Percentiles rank a stretch among this genome's conserved stretches.
These are phyloP conservation scores for Solanum raphanifolium DNA, from an alignment of 257 asterid genomes.

Conservation along the genomic window DNA sequence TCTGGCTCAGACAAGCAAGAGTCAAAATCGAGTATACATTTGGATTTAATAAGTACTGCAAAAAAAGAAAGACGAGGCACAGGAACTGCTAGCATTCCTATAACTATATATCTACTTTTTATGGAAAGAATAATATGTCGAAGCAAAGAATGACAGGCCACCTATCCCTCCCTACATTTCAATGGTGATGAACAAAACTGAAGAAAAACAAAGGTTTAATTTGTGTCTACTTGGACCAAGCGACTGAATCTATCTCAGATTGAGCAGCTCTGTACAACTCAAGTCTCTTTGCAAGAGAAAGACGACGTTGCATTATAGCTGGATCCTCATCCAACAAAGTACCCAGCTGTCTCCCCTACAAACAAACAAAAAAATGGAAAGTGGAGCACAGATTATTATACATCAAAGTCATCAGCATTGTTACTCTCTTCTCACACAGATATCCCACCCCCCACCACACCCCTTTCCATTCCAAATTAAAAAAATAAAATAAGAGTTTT, in stretches of 20 bases:
- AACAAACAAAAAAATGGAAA: neutral
- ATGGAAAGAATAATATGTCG: slow-evolving; percentile 2
- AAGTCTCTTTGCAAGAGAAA: slow-evolving; percentile 73
- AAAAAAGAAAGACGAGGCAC: neutral
- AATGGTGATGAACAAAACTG: neutral
- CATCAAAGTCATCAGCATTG: neutral
- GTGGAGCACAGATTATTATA: neutral
- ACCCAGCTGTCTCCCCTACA: slow-evolving; percentile 76
- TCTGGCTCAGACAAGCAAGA: neutral
- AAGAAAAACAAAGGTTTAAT: neutral
- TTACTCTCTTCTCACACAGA: neutral
- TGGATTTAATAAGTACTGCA: neutral
- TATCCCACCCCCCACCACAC: neutral
- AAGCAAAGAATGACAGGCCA: slow-evolving; percentile 13
- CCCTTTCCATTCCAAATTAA: neutral
- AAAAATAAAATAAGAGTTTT: too few species aligned
- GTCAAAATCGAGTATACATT: neutral
- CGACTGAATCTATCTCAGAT: slow-evolving; percentile 87
- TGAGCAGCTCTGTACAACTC: slow-evolving; percentile 95
- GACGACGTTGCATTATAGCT: slow-evolving; percentile 75
- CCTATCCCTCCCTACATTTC: neutral
- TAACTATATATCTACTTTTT: neutral
- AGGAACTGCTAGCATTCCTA: neutral
- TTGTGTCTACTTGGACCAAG: slow-evolving; percentile 68
- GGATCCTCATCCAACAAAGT: slow-evolving; percentile 93